These are phyloP conservation scores for Nannochloropsis granulata DNA, from an alignment of 108 stramenopile species.

Conservation along the genomic window DNA sequence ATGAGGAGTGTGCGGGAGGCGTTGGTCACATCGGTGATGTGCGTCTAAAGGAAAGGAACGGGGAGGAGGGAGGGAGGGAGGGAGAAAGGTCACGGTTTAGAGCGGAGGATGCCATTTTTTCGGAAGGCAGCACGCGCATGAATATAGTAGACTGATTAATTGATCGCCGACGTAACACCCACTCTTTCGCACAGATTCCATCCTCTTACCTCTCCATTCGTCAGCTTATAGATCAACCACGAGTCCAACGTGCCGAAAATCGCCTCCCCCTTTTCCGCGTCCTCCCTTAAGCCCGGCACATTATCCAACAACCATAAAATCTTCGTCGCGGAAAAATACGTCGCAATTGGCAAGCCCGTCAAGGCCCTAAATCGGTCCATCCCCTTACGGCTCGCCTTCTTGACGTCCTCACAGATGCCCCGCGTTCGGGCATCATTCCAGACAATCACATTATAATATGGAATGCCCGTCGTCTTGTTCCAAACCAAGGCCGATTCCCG, in stretches of 20 bases:
- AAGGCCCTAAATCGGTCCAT: constrained; percentile 54
- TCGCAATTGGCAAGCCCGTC: constrained; percentile 84
- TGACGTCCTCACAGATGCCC: constrained; percentile 53
- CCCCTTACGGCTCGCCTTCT: constrained; percentile 38
- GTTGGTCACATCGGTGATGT: constrained; percentile 84
- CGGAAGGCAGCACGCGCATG: too few species aligned
- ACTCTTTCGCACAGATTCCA: too few species aligned
- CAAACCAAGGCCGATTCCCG: constrained; percentile 92
- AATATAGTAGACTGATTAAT: not conserved
- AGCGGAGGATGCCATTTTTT: not conserved
- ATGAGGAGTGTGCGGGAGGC: constrained; percentile 85
- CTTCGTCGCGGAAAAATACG: constrained; percentile 93
- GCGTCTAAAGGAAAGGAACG: constrained; percentile 16
- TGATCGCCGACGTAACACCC: not conserved
- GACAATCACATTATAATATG: constrained; percentile 88
- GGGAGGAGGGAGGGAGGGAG: not conserved
- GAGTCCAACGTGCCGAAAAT: constrained; percentile 92
- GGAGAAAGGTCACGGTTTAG: not conserved
- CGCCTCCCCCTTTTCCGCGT: constrained; percentile 38
- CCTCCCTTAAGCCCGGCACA: constrained; percentile 44
- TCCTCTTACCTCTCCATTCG: constrained; percentile 5
- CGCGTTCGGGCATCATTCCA: constrained; percentile 89
- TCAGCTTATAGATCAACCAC: constrained; percentile 78
- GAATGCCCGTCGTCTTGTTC: constrained; percentile 67
- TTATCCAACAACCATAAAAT: constrained; percentile 82